phyloP scores from a whole-genome alignment of 768 basidiomycete genomes.

The Lyophyllum shimeji region DNA sequence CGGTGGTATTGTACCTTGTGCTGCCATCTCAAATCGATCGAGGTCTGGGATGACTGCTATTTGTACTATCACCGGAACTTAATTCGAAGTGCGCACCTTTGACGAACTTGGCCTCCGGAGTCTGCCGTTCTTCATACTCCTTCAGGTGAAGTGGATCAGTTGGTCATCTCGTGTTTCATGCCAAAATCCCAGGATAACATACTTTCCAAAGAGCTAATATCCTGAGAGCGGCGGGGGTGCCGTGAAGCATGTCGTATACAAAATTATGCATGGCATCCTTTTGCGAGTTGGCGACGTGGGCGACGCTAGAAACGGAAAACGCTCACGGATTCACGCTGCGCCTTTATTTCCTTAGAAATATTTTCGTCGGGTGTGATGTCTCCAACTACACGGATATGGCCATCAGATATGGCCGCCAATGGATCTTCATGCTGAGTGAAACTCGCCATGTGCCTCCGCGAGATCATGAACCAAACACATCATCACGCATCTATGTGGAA shows the following conservation, averaged over 20 bases:
- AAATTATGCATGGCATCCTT: conserved; percentile 93
- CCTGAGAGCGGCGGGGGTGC: conserved; percentile 62
- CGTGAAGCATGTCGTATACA: conserved; percentile 84
- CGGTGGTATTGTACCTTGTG: conserved; percentile 55
- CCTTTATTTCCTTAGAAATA: conserved; percentile 80
- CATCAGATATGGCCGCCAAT: background rate
- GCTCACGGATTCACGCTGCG: conserved; percentile 66
- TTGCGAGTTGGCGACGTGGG: background rate
- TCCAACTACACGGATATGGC: conserved; percentile 56
- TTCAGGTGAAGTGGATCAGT: conserved; percentile 22
- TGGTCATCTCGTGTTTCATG: background rate
- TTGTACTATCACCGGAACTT: background rate
- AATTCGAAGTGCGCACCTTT: conserved; percentile 51
- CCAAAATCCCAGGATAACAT: conserved; percentile 12
- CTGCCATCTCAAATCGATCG: conserved; percentile 86
- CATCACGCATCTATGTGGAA: conserved; percentile 68
- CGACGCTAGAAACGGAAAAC: background rate
- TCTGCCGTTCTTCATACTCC: conserved; percentile 82
- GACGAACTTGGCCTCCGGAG: conserved; percentile 80
- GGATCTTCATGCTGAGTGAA: background rate
- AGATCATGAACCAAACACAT: conserved; percentile 93
- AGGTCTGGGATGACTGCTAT: conserved; percentile 55
- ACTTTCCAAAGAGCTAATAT: conserved; percentile 77
- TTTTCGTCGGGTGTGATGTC: conserved; percentile 92
- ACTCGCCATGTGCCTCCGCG: conserved; percentile 86